A percentile compares a stretch with the other conserved stretches of the same genome.
Evolutionary conservation across 2,329 filamentous ascomycete genomes (phyloP).

Genomic region (Claviceps africana): DNA sequence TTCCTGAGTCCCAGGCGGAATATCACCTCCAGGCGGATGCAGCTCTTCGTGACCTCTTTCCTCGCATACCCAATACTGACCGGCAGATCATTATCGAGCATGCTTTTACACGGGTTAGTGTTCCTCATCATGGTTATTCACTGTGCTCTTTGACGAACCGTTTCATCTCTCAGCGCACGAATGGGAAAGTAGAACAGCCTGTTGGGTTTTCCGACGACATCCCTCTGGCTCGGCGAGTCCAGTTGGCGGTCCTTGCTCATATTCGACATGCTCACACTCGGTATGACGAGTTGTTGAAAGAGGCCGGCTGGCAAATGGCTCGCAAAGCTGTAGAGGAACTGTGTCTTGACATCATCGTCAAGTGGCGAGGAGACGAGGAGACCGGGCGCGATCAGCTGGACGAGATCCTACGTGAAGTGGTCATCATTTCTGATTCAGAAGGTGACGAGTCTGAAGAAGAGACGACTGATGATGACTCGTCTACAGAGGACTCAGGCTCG

Average conservation of each 20-base stretch:
- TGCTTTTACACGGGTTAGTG: constrained; percentile 46
- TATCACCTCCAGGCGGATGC: constrained; percentile 50
- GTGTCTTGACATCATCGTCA: constrained; percentile 51
- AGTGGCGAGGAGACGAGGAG: constrained; percentile 60
- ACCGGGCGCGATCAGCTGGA: constrained; percentile 53
- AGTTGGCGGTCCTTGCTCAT: constrained; percentile 51
- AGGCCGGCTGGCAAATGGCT: constrained; percentile 45
- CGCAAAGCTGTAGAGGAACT: constrained; percentile 46
- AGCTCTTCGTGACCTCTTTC: constrained; percentile 49
- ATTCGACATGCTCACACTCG: constrained; percentile 53
- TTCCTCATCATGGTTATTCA: constrained; percentile 1
- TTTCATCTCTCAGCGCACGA: constrained; percentile 26
- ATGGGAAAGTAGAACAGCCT: constrained; percentile 37
- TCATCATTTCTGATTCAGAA: constrained; percentile 50
- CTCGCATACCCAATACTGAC: constrained; percentile 51
- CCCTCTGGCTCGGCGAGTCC: constrained; percentile 45
- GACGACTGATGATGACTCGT: constrained; percentile 19
- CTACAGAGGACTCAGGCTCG: constrained; percentile 15
- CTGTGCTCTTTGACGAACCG: constrained; percentile 6
- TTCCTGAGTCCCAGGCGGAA: constrained; percentile 43
- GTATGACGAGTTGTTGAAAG: constrained; percentile 46
- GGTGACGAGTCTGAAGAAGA: constrained; percentile 28
- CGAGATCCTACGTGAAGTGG: constrained; percentile 51
- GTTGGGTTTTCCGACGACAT: constrained; percentile 44
- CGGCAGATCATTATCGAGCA: constrained; percentile 47